These are phyloP conservation scores for Penicillium occitanis DNA, from an alignment of 2,329 filamentous ascomycete genomes.

Conservation along the genomic window DNA sequence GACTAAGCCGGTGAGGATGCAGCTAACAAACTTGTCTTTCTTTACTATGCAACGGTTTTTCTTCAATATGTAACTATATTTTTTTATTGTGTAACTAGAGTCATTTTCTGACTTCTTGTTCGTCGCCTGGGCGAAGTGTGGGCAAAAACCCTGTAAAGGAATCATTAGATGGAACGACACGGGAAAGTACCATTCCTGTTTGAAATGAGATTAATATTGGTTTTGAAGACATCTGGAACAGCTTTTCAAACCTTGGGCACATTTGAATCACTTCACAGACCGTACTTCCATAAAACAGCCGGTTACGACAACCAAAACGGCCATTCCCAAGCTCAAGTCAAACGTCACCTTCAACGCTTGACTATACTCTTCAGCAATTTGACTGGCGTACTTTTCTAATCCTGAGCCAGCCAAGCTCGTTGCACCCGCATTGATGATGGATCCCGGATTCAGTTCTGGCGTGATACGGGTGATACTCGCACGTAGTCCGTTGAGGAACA, in stretches of 20 bases:
- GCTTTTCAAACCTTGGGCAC: background rate
- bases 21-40: background rate
- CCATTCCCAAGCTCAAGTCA: background rate
- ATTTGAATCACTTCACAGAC: background rate
- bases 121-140: background rate
- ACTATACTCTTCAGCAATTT: background rate
- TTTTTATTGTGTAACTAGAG: background rate
- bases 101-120: background rate
- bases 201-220: background rate
- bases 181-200: background rate
- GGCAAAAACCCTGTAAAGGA: background rate
- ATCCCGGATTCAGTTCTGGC: background rate
- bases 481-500: background rate
- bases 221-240: background rate
- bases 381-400: conserved; percentile 4
- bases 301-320: background rate
- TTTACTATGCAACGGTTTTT: background rate
- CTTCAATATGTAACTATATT: background rate
- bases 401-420: conserved; percentile 3
- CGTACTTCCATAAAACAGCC: background rate
- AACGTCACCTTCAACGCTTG: background rate
- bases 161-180: background rate
- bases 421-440: background rate
- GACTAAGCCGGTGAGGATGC: background rate
- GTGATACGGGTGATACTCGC: background rate